Evolutionary conservation across 2,329 filamentous ascomycete genomes (phyloP).

Genomic region (Ceratocystis papillata): DNA sequence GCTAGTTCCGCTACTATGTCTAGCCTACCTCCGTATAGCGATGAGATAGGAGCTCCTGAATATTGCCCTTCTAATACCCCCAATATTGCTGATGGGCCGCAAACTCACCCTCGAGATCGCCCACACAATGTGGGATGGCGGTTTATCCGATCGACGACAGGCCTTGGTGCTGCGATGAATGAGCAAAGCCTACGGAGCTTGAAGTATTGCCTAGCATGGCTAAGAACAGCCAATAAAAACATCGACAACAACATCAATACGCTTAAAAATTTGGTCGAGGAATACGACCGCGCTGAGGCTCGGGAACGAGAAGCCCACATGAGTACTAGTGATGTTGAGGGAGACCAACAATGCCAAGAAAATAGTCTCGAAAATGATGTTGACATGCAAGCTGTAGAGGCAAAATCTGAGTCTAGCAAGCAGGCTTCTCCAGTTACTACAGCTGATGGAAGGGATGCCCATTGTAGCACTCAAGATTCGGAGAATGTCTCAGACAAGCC

Average conservation of each 20-base stretch:
- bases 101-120: conserved; percentile 4
- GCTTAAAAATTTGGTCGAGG: conserved; percentile 63
- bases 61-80: conserved; percentile 28
- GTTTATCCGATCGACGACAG: conserved; percentile 80
- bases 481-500: not conserved
- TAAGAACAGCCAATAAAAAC: conserved; percentile 71
- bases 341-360: conserved; percentile 16
- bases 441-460: not conserved
- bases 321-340: conserved; percentile 14
- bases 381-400: conserved; percentile 28
- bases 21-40: conserved; percentile 15
- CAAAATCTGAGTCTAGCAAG: conserved; percentile 27
- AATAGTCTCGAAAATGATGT: conserved; percentile 20
- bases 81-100: conserved; percentile 28
- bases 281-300: conserved; percentile 56
- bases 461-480: not conserved
- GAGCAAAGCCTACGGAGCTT: conserved; percentile 75
- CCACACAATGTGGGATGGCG: conserved; percentile 34
- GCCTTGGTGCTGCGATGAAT: conserved; percentile 81
- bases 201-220: conserved; percentile 70
- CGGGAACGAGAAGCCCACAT: conserved; percentile 22
- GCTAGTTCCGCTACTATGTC: conserved; percentile 22
- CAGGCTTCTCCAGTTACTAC: conserved; percentile 8
- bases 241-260: conserved; percentile 64
- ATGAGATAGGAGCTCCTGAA: conserved; percentile 16